Evolutionary conservation across 257 asterid species (phyloP), one percentile per base, ranked within the genome.

Genomic region (Primulina huaijiensis): DNA sequence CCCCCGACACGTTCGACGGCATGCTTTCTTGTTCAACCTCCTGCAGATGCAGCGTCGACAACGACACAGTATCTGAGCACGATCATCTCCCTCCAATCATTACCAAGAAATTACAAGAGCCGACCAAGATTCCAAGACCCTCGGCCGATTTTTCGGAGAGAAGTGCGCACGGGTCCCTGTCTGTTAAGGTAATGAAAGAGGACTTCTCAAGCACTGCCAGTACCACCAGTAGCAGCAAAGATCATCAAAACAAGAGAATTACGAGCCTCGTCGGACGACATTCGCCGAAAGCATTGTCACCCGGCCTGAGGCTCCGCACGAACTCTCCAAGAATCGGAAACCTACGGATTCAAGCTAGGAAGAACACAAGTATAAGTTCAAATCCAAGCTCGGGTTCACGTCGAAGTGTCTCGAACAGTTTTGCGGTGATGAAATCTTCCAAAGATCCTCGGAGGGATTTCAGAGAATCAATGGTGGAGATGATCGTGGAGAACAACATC

Each of bases 381-480:
- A 63, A 23, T 11, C 62, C 75, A 21, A 75, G 79, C 60, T 58
- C 73, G 52, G 67, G 70, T 38, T 46, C 74, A 16, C 68, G 82
- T 73, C 79, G 75, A 60, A 77, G 83, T 60, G 58, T 87, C 25
- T 68, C 84, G 12, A 87, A 84, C 43, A 82, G 89, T 25, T 72
- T 83, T 0, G 95, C 89, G 64, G 88, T 88, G 59, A 83, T 88
- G 83, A 88, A 84, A 71, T 73, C 88, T 19, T 85, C 92, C 3
- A 73, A 62, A 73, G 85, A 88, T 75, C 95, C 95, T 1, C 50
- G 74, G 50, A 72, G 82, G 53, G 95, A 88, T 17, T 88, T 88
- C 81, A 82, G 67, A 72, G 87, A 88, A 8, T 88, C 95, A 1
- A 88, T 88, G 95, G 80, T 88, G 87, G 92, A 88, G 85, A 88